phyloP scores from a whole-genome alignment of 495 filamentous ascomycete species.

The Trichoderma orchidacearum region DNA sequence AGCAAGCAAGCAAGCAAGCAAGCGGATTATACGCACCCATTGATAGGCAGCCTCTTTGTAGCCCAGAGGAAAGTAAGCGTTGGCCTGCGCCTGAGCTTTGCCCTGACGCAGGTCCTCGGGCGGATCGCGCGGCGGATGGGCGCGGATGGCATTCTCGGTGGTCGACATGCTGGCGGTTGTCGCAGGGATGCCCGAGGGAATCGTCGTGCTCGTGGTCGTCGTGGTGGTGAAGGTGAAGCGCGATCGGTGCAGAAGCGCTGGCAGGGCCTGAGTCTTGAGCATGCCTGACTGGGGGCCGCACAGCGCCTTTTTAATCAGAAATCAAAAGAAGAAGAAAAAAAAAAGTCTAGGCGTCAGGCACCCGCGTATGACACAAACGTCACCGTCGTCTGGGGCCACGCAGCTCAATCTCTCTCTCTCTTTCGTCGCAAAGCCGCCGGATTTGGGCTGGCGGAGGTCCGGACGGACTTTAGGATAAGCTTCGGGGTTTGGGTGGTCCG shows the following conservation, averaged over 20 bases:
- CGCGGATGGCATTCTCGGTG: slow-evolving; percentile 5
- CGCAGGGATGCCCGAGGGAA: slow-evolving; percentile 6
- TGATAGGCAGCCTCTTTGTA: slow-evolving; percentile 86
- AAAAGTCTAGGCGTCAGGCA: not conserved
- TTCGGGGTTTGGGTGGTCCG: not conserved
- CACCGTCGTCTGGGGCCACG: not conserved
- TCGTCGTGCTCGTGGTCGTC: slow-evolving; percentile 4
- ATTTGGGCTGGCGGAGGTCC: not conserved
- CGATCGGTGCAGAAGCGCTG: slow-evolving; percentile 11
- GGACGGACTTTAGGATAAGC: not conserved
- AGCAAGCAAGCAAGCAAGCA: not conserved
- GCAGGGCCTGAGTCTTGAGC: slow-evolving; percentile 15
- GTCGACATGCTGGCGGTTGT: slow-evolving; percentile 4
- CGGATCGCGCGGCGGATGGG: slow-evolving; percentile 2
- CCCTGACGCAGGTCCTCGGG: not conserved
- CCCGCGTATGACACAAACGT: not conserved
- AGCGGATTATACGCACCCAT: slow-evolving; percentile 50
- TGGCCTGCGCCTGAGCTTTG: slow-evolving; percentile 1
- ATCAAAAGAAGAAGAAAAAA: too few relatives aligned
- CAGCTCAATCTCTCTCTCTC: not conserved
- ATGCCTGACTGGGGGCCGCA: slow-evolving; percentile 7
- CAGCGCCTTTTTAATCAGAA: not conserved
- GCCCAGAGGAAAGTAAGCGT: slow-evolving; percentile 61
- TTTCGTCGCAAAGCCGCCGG: not conserved
- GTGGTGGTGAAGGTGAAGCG: slow-evolving; percentile 10